Conservation (phyloP, 352 stramenopile species). For the Stephanocyclus meneghinianus region DNA sequence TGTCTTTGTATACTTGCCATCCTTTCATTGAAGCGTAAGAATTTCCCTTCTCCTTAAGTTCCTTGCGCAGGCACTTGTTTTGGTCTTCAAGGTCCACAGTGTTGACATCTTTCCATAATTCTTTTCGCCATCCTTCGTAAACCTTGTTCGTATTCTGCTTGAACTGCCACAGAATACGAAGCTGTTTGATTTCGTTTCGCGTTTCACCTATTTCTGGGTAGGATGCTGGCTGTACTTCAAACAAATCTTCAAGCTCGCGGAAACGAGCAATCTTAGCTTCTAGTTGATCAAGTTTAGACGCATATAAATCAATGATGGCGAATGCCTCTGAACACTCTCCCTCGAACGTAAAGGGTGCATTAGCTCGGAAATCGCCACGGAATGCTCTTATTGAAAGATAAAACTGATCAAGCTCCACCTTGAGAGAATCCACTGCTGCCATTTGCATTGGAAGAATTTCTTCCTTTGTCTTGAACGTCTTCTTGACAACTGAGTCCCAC, state of each 20-base stretch:
- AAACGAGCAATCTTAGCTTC: slow-evolving; percentile 87
- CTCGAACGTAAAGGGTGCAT: slow-evolving; percentile 91
- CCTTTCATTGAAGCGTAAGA: slow-evolving; percentile 84
- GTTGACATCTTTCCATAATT: slow-evolving; percentile 88
- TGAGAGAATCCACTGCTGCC: slow-evolving; percentile 91
- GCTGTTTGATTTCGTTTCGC: slow-evolving; percentile 86
- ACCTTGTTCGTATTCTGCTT: slow-evolving; percentile 86
- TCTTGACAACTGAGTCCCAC: slow-evolving; percentile 97
- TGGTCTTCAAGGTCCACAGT: slow-evolving; percentile 88
- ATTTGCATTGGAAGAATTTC: slow-evolving; percentile 97
- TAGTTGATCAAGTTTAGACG: slow-evolving; percentile 83
- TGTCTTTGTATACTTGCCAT: slow-evolving; percentile 91
- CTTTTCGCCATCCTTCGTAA: slow-evolving; percentile 87
- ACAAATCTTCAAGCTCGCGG: slow-evolving; percentile 92
- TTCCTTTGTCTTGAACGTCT: slow-evolving; percentile 98
- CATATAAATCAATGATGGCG: slow-evolving; percentile 86
- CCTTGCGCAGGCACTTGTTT: slow-evolving; percentile 87
- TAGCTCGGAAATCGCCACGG: slow-evolving; percentile 90
- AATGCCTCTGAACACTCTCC: slow-evolving; percentile 85
- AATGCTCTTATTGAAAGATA: slow-evolving; percentile 91
- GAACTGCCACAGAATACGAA: slow-evolving; percentile 92
- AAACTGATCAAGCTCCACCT: slow-evolving; percentile 91
- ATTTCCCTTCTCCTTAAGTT: slow-evolving; percentile 75
- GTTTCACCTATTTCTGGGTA: slow-evolving; percentile 85
- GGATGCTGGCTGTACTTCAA: slow-evolving; percentile 86